Evolutionary conservation across 352 stramenopile genomes (phyloP).

Genomic region (Phytopythium ostracodes): DNA sequence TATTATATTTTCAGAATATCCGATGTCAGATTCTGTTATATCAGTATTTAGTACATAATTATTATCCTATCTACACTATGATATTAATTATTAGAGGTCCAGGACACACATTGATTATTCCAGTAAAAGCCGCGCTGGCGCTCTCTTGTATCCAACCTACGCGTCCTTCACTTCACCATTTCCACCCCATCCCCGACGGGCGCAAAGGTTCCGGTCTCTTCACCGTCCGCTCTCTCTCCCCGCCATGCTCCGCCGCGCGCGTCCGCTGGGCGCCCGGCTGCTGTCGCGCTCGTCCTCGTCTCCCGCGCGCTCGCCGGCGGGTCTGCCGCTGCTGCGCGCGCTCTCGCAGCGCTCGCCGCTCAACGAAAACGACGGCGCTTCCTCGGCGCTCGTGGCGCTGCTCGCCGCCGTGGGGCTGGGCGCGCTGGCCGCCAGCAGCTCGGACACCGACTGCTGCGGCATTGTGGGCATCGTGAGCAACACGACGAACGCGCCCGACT

Average conservation of each 20-base stretch:
- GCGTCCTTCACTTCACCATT: background rate
- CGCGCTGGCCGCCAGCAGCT: conserved; percentile 14
- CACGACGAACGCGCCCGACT: conserved; percentile 61
- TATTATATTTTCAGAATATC: too few relatives aligned
- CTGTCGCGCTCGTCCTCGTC: background rate
- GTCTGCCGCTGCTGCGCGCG: background rate
- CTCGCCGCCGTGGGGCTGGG: conserved; percentile 4
- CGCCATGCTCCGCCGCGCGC: conserved; percentile 6
- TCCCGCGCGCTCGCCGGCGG: background rate
- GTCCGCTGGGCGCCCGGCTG: background rate
- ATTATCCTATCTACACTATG: too few relatives aligned
- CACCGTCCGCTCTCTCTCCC: background rate
- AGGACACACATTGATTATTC: too few relatives aligned
- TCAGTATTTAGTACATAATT: too few relatives aligned
- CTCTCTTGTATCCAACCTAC: background rate
- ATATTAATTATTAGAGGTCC: background rate
- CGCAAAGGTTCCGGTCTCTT: background rate
- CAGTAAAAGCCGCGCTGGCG: too few relatives aligned
- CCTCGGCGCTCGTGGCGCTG: background rate
- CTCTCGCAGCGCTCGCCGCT: background rate
- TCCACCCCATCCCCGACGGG: too few relatives aligned
- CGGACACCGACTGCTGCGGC: conserved; percentile 51
- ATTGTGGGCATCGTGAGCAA: conserved; percentile 78
- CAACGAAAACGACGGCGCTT: background rate
- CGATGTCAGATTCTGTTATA: too few relatives aligned